Evolutionary conservation across 805 yeast species (phyloP).

Genomic region (Ogataea paraovalis): DNA sequence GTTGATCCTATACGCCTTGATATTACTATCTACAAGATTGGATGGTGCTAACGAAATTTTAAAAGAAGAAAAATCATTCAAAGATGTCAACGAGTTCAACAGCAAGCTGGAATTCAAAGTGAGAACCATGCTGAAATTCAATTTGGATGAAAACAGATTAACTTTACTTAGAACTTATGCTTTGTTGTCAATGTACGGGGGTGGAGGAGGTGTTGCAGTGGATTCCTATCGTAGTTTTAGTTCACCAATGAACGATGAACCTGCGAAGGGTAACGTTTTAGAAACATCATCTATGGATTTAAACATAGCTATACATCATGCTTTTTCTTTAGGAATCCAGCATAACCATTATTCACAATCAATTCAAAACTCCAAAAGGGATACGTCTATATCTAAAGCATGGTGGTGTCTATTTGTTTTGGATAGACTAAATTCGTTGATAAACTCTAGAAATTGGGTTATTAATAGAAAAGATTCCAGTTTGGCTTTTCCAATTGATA

Average conservation of each 20-base stretch:
- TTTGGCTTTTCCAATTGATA: constrained; percentile 26
- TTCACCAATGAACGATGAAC: constrained; percentile 6
- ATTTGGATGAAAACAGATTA: constrained; percentile 35
- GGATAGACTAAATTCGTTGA: constrained; percentile 36
- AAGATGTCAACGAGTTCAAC: constrained; percentile 20
- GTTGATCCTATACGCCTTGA: constrained; percentile 38
- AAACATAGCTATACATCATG: constrained; percentile 36
- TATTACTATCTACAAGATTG: constrained; percentile 40
- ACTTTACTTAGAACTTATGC: constrained; percentile 35
- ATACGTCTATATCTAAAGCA: constrained; percentile 23
- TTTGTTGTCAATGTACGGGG: constrained; percentile 35
- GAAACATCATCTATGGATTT: constrained; percentile 35
- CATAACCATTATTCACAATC: constrained; percentile 23
- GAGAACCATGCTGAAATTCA: constrained; percentile 34
- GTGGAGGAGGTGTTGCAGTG: constrained; percentile 25
- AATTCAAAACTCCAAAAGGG: constrained; percentile 10
- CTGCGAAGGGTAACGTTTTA: constrained; percentile 9
- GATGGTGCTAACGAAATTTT: constrained; percentile 30
- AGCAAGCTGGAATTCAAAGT: constrained; percentile 29
- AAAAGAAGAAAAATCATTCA: constrained; percentile 16
- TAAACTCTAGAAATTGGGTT: constrained; percentile 37
- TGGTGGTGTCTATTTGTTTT: constrained; percentile 40
- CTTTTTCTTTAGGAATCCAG: constrained; percentile 36
- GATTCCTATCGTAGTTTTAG: not conserved
- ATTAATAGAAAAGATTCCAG: constrained; percentile 38